Base-by-base conservation (phyloP, 768 basidiomycete genomes). In the Macrocybe gigantea region DNA sequence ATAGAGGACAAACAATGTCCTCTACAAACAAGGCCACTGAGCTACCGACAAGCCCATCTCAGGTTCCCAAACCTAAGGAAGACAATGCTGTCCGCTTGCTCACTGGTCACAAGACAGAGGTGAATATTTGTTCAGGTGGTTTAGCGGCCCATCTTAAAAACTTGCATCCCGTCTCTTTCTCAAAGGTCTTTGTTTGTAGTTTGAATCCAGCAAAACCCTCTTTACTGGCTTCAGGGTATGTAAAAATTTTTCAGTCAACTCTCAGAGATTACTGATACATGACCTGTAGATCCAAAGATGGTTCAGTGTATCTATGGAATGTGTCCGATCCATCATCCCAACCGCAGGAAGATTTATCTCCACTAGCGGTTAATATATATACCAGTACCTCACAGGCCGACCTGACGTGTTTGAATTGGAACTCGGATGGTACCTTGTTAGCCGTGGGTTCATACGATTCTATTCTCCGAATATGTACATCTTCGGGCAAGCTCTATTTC, bases 401-500 rank as follows among this genome's bases (percentile, higher is more conserved):
- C 61, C 64, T 90, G 48, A 91, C 88, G 11, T 81, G 82, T 36
- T 57, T 93, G 40, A 79, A 86, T 57, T 93, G 89, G 89, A 88
- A 79, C 54, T 60, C 67, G 4, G 83, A 87, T 46, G 90, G 90
- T 12, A 76, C 76, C 30, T 66, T 88, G 10, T 69, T 93, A 33
- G 88, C 88, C 5, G 76, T 89, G 49, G 89, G 86, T 8, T 89
- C 84, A 13, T 88, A 85, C 52, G 89, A 92, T 54, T 75, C 79
- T 7, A 64, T 80, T 12, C 74, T 93, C 37, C 80, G 90, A 33
- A 70, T 93, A 38, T 85, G 72, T 57, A 80, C 75, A n/a, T 62
- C 69, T 11, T 61, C 67, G 14, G 89, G 88, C n/a, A 67, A 75
- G 22, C 48, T 78, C 14, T 83, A 88, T 64, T 79, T 88, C 55